phyloP scores from a whole-genome alignment of 2,329 filamentous ascomycete species.

The Exophiala phaeomuriformis region DNA sequence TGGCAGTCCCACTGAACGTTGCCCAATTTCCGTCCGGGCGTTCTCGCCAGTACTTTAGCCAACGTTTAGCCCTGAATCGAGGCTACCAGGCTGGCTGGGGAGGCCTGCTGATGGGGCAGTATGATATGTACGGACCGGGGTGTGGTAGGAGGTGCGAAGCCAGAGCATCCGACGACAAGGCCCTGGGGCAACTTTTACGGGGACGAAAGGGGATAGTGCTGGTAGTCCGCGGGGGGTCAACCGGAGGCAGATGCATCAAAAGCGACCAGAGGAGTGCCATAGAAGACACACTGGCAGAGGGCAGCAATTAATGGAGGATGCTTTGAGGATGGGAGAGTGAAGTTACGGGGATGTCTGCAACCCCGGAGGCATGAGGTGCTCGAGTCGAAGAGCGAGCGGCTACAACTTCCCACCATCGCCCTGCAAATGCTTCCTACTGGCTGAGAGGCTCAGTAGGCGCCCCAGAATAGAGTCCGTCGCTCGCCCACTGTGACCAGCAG shows the following conservation, averaged over 20 bases:
- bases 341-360: too few relatives aligned
- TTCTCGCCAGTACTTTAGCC: conserved; percentile 3
- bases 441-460: background rate
- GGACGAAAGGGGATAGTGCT: too few relatives aligned
- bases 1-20: conserved; percentile 7
- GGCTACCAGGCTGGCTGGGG: background rate
- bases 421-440: background rate
- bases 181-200: too few relatives aligned
- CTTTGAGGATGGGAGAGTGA: too few relatives aligned
- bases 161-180: too few relatives aligned
- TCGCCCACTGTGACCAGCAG: background rate
- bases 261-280: too few relatives aligned
- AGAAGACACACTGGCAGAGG: too few relatives aligned
- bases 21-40: conserved; percentile 17
- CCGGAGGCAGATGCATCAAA: too few relatives aligned
- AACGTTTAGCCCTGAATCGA: conserved; percentile 3
- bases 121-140: background rate
- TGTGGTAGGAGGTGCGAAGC: background rate
- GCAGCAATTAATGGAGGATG: too few relatives aligned
- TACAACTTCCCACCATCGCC: background rate
- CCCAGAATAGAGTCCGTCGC: background rate
- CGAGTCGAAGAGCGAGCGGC: background rate
- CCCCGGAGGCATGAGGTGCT: too few relatives aligned
- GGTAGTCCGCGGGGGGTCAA: too few relatives aligned
- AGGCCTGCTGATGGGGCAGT: conserved; percentile 6